phyloP scores from a whole-genome alignment of 805 yeast genomes.

The Komagataella pastoris region DNA sequence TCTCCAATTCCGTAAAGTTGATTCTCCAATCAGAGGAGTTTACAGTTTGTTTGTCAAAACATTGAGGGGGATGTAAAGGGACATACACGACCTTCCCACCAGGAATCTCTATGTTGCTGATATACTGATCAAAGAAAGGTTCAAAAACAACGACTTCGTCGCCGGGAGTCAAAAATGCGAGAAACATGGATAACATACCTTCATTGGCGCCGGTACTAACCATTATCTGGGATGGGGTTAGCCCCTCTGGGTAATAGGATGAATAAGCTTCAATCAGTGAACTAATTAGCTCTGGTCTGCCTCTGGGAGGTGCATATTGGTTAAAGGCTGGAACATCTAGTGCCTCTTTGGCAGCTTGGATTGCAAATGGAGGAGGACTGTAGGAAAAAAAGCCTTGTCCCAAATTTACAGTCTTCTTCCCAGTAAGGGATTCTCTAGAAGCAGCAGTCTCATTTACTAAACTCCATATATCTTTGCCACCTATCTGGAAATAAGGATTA shows the following conservation, averaged over 20 bases:
- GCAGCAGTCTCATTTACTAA: conserved; percentile 93
- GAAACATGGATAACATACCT: conserved; percentile 76
- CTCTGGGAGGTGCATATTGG: conserved; percentile 88
- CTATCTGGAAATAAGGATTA: conserved; percentile 58
- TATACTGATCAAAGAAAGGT: conserved; percentile 95
- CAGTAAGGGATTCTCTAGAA: conserved; percentile 51
- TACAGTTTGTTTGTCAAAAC: conserved; percentile 47
- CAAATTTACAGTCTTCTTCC: conserved; percentile 72
- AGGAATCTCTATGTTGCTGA: conserved; percentile 83
- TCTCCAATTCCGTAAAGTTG: conserved; percentile 65
- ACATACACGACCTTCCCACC: conserved; percentile 90
- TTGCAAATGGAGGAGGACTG: conserved; percentile 89
- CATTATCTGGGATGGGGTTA: conserved; percentile 49
- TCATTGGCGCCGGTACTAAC: conserved; percentile 97
- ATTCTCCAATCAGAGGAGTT: conserved; percentile 81
- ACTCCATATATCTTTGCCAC: conserved; percentile 88
- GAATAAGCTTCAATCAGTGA: conserved; percentile 64
- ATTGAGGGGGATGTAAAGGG: conserved; percentile 72
- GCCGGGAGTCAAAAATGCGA: conserved; percentile 74
- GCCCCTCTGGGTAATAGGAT: conserved; percentile 43
- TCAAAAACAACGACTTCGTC: conserved; percentile 95
- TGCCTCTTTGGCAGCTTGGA: conserved; percentile 68
- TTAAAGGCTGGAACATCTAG: conserved; percentile 62
- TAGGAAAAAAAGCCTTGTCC: conserved; percentile 98
- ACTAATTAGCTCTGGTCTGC: conserved; percentile 63